Conservation (phyloP, 2,329 filamentous ascomycete genomes). For the Diaporthe vaccinii region DNA sequence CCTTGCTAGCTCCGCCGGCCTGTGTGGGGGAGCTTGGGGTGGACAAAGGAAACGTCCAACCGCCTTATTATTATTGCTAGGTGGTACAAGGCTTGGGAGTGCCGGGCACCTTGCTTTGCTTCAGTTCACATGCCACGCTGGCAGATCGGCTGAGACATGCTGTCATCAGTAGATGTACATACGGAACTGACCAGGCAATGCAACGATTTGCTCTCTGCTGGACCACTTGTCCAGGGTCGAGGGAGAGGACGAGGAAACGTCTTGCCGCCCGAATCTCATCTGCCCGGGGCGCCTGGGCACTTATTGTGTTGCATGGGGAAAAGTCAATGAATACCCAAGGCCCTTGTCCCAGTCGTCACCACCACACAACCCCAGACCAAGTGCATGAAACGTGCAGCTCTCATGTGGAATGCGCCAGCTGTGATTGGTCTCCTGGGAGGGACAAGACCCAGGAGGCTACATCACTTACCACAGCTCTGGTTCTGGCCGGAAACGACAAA, state of each 20-base stretch:
- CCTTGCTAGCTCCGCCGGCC: constrained; percentile 26
- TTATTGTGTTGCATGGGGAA: neutral
- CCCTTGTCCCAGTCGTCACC: constrained; percentile 29
- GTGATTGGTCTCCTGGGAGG: constrained; percentile 13
- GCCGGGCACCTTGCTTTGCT: constrained; percentile 5
- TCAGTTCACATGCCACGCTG: constrained; percentile 27
- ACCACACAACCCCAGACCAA: constrained; percentile 26
- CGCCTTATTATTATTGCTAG: constrained; percentile 16
- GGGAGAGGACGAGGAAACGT: neutral
- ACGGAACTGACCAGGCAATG: constrained; percentile 12
- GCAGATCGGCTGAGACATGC: constrained; percentile 20
- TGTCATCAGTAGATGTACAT: neutral
- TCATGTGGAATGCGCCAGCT: constrained; percentile 15
- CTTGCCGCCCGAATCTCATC: neutral
- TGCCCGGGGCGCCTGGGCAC: constrained; percentile 22
- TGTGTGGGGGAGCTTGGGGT: constrained; percentile 37
- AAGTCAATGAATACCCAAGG: constrained; percentile 13
- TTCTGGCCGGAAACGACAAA: constrained; percentile 29
- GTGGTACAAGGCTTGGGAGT: constrained; percentile 9
- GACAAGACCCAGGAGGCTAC: constrained; percentile 32
- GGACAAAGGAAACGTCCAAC: constrained; percentile 17
- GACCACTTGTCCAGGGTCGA: neutral
- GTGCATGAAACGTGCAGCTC: constrained; percentile 35
- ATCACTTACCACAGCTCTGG: constrained; percentile 33
- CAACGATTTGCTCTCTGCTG: neutral